Conservation (phyloP, 805 yeast genomes). For the Cyberlindnera lachancei region DNA sequence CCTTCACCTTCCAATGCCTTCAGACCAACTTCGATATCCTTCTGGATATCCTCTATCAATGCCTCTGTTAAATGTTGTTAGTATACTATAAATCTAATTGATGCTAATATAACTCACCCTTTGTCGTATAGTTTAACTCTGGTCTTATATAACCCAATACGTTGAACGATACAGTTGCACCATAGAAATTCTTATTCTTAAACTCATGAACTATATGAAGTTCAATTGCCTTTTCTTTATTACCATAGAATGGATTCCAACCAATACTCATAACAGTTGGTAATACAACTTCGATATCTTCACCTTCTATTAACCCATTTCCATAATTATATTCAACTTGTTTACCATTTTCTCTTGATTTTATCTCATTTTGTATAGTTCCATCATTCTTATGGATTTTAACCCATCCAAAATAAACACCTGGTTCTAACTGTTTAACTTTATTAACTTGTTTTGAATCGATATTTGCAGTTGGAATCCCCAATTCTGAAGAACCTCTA, state of each 20-base stretch:
- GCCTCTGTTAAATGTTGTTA: conserved; percentile 43
- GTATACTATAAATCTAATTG: conserved; percentile 52
- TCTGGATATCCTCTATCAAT: conserved; percentile 71
- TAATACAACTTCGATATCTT: conserved; percentile 37
- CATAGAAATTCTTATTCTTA: conserved; percentile 63
- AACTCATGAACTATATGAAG: conserved; percentile 80
- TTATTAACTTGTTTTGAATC: conserved; percentile 42
- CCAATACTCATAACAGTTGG: conserved; percentile 97
- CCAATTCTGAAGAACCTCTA: conserved; percentile 87
- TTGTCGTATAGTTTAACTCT: conserved; percentile 74
- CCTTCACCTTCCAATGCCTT: conserved; percentile 37
- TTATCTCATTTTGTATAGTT: conserved; percentile 5
- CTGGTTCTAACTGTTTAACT: conserved; percentile 46
- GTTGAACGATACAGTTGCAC: conserved; percentile 61
- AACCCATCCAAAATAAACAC: conserved; percentile 83
- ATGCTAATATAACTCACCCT: conserved; percentile 78
- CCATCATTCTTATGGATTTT: conserved; percentile 7
- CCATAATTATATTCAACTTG: conserved; percentile 61
- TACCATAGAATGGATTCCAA: conserved; percentile 87
- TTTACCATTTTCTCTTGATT: conserved; percentile 30
- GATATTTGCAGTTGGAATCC: conserved; percentile 93
- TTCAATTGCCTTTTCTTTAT: conserved; percentile 76
- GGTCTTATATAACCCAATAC: conserved; percentile 89
- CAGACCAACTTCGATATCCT: conserved; percentile 66
- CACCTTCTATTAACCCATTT: conserved; percentile 27